A percentile compares a stretch with the other conserved stretches of the same genome.
These are phyloP conservation scores for Fusarium sublunatum DNA, from an alignment of 2,329 filamentous ascomycete species.

Conservation along the genomic window DNA sequence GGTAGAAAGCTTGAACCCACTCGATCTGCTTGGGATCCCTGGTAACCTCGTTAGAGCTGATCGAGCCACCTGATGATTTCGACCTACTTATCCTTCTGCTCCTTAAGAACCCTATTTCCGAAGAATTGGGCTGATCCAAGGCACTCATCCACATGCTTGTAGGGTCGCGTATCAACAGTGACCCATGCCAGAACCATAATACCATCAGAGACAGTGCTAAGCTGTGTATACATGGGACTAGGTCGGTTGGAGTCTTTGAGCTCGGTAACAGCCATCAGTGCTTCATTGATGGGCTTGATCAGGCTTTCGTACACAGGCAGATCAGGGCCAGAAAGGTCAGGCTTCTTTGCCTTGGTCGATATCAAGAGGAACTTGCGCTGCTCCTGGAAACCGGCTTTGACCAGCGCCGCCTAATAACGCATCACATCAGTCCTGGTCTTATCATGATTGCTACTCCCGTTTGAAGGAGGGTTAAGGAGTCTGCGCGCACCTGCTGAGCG, in stretches of 20 bases:
- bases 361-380: slow-evolving; percentile 90
- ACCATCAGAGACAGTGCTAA: slow-evolving; percentile 89
- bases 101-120: slow-evolving; percentile 92
- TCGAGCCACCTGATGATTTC: neutral
- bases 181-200: slow-evolving; percentile 94
- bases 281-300: slow-evolving; percentile 86
- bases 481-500: slow-evolving; percentile 76
- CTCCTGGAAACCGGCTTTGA: slow-evolving; percentile 77
- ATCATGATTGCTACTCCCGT: neutral
- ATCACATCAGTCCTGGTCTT: slow-evolving; percentile 4
- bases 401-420: slow-evolving; percentile 60
- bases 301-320: slow-evolving; percentile 78
- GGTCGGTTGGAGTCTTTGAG: slow-evolving; percentile 85
- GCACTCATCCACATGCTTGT: slow-evolving; percentile 85
- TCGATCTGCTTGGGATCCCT: slow-evolving; percentile 85
- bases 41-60: slow-evolving; percentile 7
- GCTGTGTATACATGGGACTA: slow-evolving; percentile 79
- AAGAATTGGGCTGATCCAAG: slow-evolving; percentile 90
- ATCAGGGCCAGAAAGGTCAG: slow-evolving; percentile 71
- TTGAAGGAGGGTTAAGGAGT: neutral
- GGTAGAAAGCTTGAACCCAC: slow-evolving; percentile 94
- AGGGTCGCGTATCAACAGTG: slow-evolving; percentile 82
- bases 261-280: slow-evolving; percentile 80
- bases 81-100: slow-evolving; percentile 77
- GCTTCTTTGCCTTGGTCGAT: slow-evolving; percentile 91